Conservation (phyloP, 1,284 basidiomycete species). For the Cryptococcus wingfieldii region DNA sequence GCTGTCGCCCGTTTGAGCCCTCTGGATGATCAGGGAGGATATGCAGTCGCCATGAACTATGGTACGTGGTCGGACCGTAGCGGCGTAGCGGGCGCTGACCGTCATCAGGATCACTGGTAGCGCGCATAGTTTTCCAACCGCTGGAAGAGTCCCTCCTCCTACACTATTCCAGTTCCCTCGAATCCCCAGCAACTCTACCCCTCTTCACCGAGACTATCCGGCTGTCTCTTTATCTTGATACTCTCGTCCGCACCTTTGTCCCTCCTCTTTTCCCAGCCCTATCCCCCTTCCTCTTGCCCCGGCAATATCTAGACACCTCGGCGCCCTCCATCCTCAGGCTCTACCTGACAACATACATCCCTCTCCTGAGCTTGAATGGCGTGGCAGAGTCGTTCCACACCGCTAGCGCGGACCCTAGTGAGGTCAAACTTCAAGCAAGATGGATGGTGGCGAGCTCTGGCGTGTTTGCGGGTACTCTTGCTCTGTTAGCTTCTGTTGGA, state of each 20-base stretch:
- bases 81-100: background rate
- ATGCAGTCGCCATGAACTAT: constrained; percentile 90
- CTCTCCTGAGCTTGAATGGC: constrained; percentile 81
- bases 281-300: constrained; percentile 66
- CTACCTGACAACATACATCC: constrained; percentile 76
- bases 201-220: constrained; percentile 59
- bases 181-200: constrained; percentile 26
- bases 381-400: constrained; percentile 83
- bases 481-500: constrained; percentile 3
- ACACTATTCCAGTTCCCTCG: constrained; percentile 71
- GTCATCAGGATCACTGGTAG: constrained; percentile 73
- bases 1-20: constrained; percentile 77
- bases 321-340: constrained; percentile 64
- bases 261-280: constrained; percentile 67
- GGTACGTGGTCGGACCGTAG: constrained; percentile 54
- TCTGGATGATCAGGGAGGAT: constrained; percentile 82
- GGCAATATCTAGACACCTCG: constrained; percentile 65
- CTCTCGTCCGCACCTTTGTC: constrained; percentile 69
- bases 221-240: constrained; percentile 63
- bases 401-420: constrained; percentile 57
- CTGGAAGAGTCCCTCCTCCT: constrained; percentile 84
- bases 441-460: constrained; percentile 37
- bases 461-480: constrained; percentile 28
- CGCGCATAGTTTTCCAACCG: constrained; percentile 86
- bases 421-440: constrained; percentile 33